Base-by-base conservation (phyloP, 192 early-diverging fungal species). In the Dissophora globulifera region DNA sequence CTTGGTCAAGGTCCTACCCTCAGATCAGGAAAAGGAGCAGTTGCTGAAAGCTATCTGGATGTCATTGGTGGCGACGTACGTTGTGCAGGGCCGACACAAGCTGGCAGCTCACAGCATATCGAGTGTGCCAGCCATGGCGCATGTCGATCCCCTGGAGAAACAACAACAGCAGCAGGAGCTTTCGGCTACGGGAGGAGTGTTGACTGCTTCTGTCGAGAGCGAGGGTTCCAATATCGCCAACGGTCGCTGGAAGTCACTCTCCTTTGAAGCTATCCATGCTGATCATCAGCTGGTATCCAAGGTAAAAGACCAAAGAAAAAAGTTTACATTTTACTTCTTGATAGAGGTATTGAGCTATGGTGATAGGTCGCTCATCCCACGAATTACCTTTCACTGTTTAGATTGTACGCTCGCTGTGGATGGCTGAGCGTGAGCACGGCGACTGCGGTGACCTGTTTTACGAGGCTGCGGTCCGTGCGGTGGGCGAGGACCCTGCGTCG, bases 11-110 rank as follows among this genome's bases (percentile, higher is more conserved):
- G 23, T 74, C 1, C 31, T 74, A 25, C 50, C 69, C 2, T 43
- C 55, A 8, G 61, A 45, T 1, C 16, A 26, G 0, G 53, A 64
- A 29, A 63, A 64, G 55, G 61, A 74, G 42, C 58, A 74, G 23
- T 27, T 74, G 22, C 26, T 74, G 40, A 74, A 64, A 56, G 69
- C 61, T 16, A 58, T 74, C 33, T 74, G 69, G 69, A 74, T 74
- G 69, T 63, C 69, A 11, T 42, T 74, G 46, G 69, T 64, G 22
- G 69, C 69, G n/a, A 74, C 61, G 0, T 74, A 58, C 56, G 69
- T 74, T 26, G 69, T 74, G 1, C 69, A 74, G n/a, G 69, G 69
- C 1, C 25, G 69, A 29, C 69, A 60, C 20, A 71, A 50, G 23
- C 12, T 71, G 33, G 17, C 46, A 13, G 30, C 16, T 15, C 54